phyloP scores from a whole-genome alignment of 2,329 filamentous ascomycete species.

The Fusarium avenaceum region DNA sequence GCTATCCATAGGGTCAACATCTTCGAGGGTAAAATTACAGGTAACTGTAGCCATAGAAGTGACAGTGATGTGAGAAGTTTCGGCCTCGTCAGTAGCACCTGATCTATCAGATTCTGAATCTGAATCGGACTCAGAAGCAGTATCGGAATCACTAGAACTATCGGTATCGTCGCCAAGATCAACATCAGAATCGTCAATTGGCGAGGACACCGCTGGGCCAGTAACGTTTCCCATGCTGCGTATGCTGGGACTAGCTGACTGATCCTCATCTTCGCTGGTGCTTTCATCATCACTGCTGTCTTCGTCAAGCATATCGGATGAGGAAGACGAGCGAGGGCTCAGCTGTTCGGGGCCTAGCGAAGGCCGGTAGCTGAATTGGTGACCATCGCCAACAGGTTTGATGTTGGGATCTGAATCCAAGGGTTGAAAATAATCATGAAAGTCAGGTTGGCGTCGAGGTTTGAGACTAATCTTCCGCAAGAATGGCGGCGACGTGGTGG shows the following conservation, averaged over 20 bases:
- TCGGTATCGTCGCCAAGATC: slow-evolving; percentile 35
- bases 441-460: slow-evolving; percentile 52
- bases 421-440: slow-evolving; percentile 51
- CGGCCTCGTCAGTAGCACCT: slow-evolving; percentile 44
- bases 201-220: slow-evolving; percentile 23
- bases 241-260: slow-evolving; percentile 49
- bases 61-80: slow-evolving; percentile 40
- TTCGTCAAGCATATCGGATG: slow-evolving; percentile 44
- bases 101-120: slow-evolving; percentile 45
- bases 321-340: slow-evolving; percentile 55
- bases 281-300: slow-evolving; percentile 44
- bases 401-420: slow-evolving; percentile 57
- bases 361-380: slow-evolving; percentile 59
- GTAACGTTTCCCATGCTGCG: slow-evolving; percentile 47
- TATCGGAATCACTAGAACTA: slow-evolving; percentile 35
- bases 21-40: slow-evolving; percentile 60
- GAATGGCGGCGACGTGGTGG: slow-evolving; percentile 56
- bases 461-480: slow-evolving; percentile 53
- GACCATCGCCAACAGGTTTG: slow-evolving; percentile 58
- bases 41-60: slow-evolving; percentile 34
- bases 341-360: slow-evolving; percentile 53
- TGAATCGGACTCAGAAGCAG: slow-evolving; percentile 41
- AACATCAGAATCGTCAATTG: slow-evolving; percentile 31
- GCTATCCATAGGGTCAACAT: slow-evolving; percentile 62
- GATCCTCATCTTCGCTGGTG: slow-evolving; percentile 44